phyloP scores from a whole-genome alignment of 371 early-diverging fungal genomes.

The Syncephalis plumigaleata region DNA sequence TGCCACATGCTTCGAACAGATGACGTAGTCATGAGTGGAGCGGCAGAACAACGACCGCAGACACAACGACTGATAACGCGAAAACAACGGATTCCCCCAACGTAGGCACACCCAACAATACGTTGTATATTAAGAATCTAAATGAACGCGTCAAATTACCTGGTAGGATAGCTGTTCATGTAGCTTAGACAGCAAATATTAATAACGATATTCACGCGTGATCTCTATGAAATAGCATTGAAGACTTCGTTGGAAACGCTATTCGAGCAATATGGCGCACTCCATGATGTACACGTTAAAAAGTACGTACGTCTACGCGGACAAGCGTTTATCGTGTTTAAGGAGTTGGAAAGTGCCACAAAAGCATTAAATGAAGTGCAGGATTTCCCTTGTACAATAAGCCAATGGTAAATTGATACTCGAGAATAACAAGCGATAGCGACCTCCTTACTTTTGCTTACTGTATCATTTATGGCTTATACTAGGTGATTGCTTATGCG shows the following conservation, averaged over 20 bases:
- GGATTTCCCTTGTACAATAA: constrained; percentile 66
- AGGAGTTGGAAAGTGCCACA: constrained; percentile 53
- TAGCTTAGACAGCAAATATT: background rate
- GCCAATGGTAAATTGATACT: constrained; percentile 38
- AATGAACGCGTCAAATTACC: constrained; percentile 72
- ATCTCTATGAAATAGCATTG: constrained; percentile 26
- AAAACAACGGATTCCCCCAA: background rate
- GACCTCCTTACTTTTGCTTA: constrained; percentile 1
- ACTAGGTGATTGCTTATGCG: constrained; percentile 58
- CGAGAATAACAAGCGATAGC: background rate
- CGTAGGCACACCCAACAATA: constrained; percentile 32
- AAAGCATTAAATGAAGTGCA: constrained; percentile 76
- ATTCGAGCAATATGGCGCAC: constrained; percentile 72
- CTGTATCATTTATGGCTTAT: background rate
- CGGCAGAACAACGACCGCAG: too few species aligned
- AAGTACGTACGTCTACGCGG: constrained; percentile 71
- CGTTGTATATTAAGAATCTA: constrained; percentile 72
- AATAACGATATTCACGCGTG: background rate
- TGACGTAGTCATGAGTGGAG: too few species aligned
- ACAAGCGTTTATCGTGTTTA: constrained; percentile 89
- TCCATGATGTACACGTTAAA: constrained; percentile 73
- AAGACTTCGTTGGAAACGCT: constrained; percentile 58
- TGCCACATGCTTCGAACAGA: too few species aligned
- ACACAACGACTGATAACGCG: too few species aligned
- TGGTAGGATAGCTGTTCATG: constrained; percentile 21